These are phyloP conservation scores for Ailanthus altissimus DNA, from an alignment of 345 rosid genomes.

Conservation along the genomic window DNA sequence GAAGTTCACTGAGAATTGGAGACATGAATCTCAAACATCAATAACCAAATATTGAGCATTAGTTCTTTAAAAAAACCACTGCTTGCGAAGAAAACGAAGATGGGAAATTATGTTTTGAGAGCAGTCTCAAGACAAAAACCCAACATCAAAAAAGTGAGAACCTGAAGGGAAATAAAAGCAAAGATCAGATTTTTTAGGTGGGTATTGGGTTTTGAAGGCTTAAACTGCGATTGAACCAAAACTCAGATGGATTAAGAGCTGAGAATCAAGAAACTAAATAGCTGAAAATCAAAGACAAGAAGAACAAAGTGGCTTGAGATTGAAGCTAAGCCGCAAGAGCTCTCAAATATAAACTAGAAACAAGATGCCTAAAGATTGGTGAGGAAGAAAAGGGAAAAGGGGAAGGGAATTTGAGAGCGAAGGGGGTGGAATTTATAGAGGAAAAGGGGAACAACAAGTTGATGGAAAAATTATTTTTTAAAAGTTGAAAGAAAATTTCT, in stretches of 20 bases:
- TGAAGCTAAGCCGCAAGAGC: background rate
- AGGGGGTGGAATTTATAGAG: conserved; percentile 48
- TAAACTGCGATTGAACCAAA: background rate
- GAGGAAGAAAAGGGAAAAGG: conserved; percentile 16
- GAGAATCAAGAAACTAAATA: background rate
- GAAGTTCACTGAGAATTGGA: conserved; percentile 84
- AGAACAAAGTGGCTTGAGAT: conserved; percentile 15
- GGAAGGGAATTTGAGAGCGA: conserved; percentile 11
- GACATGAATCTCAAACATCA: conserved; percentile 99
- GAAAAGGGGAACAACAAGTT: conserved; percentile 22
- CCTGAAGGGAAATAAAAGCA: background rate
- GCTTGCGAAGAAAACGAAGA: background rate
- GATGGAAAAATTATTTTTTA: conserved; percentile 8
- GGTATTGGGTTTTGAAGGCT: conserved; percentile 5
- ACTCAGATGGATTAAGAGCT: conserved; percentile 15
- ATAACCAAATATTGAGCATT: conserved; percentile 65
- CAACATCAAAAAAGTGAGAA: conserved; percentile 4
- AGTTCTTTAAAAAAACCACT: conserved; percentile 26
- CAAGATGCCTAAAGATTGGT: conserved; percentile 18
- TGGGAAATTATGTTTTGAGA: background rate
- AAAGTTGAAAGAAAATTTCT: background rate
- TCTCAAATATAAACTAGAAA: background rate
- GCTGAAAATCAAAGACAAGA: background rate
- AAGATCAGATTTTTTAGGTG: conserved; percentile 6
- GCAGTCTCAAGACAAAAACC: background rate